Evolutionary conservation across 768 basidiomycete genomes (phyloP).

Genomic region (Suillus alpinus): DNA sequence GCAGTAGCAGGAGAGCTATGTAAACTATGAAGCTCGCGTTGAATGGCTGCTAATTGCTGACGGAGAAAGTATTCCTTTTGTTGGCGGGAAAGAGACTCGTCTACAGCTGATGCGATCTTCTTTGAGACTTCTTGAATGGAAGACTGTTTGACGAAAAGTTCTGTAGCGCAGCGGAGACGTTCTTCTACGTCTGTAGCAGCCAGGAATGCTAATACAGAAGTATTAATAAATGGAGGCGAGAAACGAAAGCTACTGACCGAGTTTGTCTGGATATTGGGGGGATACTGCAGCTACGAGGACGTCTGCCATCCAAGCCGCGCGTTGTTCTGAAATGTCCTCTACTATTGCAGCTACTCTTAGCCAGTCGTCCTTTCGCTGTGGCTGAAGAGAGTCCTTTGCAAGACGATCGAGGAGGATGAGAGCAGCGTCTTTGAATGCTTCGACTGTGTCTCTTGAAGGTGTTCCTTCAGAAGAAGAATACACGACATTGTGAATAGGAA

Average conservation of each 20-base stretch:
- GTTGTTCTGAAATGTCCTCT: slow-evolving; percentile 63
- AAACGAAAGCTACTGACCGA: slow-evolving; percentile 45
- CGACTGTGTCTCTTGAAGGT: slow-evolving; percentile 54
- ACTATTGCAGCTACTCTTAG: slow-evolving; percentile 67
- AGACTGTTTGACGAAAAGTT: slow-evolving; percentile 69
- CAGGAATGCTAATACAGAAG: slow-evolving; percentile 48
- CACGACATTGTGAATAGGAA: slow-evolving; percentile 43
- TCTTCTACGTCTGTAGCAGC: slow-evolving; percentile 56
- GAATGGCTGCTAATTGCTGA: slow-evolving; percentile 79
- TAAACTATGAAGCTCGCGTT: slow-evolving; percentile 67
- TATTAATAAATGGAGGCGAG: not conserved
- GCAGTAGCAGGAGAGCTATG: slow-evolving; percentile 25
- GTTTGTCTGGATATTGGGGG: slow-evolving; percentile 67
- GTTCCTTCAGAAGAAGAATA: slow-evolving; percentile 41
- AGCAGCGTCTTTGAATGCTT: slow-evolving; percentile 69
- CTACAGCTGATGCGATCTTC: slow-evolving; percentile 77
- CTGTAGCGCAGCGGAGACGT: slow-evolving; percentile 64
- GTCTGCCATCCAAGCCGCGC: slow-evolving; percentile 75
- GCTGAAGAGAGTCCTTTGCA: slow-evolving; percentile 37
- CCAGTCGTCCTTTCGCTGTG: slow-evolving; percentile 62
- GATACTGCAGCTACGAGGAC: slow-evolving; percentile 58
- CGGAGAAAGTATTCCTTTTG: slow-evolving; percentile 86
- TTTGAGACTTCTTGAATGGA: slow-evolving; percentile 79
- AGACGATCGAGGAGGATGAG: slow-evolving; percentile 66
- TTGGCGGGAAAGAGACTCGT: slow-evolving; percentile 82